Base-by-base conservation (phyloP, 2,329 filamentous ascomycete species). In the Neonectria coccinea region DNA sequence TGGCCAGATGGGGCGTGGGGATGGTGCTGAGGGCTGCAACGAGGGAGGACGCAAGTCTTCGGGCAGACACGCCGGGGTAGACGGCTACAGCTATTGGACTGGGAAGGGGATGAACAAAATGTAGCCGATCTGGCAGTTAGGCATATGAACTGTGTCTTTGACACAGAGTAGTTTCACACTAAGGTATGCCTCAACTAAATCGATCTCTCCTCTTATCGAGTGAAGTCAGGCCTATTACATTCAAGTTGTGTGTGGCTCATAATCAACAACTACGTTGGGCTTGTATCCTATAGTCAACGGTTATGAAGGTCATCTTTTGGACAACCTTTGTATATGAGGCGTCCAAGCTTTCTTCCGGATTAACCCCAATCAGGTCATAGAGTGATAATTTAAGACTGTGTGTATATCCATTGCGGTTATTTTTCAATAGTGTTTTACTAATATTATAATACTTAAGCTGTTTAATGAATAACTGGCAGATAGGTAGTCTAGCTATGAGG, bases 1-100 rank as follows among this genome's bases (percentile, higher is more conserved):
- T 55, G 41, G 47, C 56, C 45, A 27, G 20, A 39, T 31, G 65
- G 67, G 58, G 67, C 59, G 69, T 70, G 67, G 69, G 69, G 70
- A 68, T 66, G 70, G 53, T 44, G 36, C 16, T 16, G 54, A 57
- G 42, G 27, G 42, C 36, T 25, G 14, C 36, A 11, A 41, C 51
- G 18, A 36, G 29, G 27, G 27, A 41, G 31, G 51, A 41, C 16
- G 31, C 33, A 27, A n/a, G 51, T 53, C 33, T 16, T 53, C n/a
- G 6, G 36, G 54, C 55, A 44, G 22, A 29, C 20, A 36, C 48
- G 42, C 44, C 18, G 16, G 48, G 44, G 31, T 11, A 29, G 48
- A 42, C 25, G 20, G 48, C 60, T 50, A 56, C 55, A 54, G n/a
- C n/a, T 41, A 39, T 50, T 39, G 29, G 55, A 27, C 36, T 20